Conservation (phyloP, 768 basidiomycete species). For the Podaxis sp. region DNA sequence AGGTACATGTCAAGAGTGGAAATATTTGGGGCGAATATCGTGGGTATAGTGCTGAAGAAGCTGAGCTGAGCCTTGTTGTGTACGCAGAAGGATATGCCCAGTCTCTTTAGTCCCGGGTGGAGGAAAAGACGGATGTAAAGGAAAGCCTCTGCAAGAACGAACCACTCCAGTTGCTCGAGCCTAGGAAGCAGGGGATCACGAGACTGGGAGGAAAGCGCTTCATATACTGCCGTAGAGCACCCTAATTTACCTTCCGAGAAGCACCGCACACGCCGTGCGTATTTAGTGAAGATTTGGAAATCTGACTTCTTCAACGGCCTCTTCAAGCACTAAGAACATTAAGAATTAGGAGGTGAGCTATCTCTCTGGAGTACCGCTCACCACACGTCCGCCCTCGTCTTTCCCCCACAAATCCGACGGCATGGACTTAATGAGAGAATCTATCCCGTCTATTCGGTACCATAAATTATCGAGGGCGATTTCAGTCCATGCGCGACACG, state of each 20-base stretch:
- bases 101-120: background rate
- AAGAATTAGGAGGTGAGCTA: background rate
- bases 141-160: background rate
- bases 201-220: background rate
- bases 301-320: background rate
- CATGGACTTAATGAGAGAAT: background rate
- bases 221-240: background rate
- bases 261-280: background rate
- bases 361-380: background rate
- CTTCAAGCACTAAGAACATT: background rate
- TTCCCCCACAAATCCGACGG: background rate
- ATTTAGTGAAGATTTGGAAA: background rate
- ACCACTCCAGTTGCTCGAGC: background rate
- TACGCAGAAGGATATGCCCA: background rate
- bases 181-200: background rate
- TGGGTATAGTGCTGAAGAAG: background rate
- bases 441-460: background rate
- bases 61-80: background rate
- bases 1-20: background rate
- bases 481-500: background rate
- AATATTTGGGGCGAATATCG: background rate
- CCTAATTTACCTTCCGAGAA: background rate
- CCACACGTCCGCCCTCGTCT: background rate
- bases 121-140: background rate
- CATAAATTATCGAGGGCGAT: background rate